A percentile compares a stretch with the other conserved stretches of the same genome.
phyloP scores from a whole-genome alignment of 148 eudicot species.

The Oxyria digyna region DNA sequence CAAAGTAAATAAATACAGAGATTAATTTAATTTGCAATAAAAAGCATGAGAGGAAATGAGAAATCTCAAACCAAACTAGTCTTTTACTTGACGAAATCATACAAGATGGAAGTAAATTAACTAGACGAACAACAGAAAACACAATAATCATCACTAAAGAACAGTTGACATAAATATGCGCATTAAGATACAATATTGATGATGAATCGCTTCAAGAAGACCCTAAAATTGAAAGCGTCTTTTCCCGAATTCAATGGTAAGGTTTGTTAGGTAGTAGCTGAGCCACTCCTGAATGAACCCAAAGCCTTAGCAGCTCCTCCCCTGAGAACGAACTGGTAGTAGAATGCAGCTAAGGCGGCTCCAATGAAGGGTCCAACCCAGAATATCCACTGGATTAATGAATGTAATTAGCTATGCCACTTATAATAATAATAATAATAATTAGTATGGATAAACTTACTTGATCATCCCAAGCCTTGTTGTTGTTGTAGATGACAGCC shows the following conservation, averaged over 20 bases:
- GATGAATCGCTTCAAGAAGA: background rate
- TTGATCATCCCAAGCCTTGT: slow-evolving; percentile 18
- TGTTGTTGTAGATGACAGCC: slow-evolving; percentile 16
- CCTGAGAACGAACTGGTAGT: slow-evolving; percentile 35
- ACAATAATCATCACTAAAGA: background rate
- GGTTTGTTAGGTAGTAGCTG: background rate
- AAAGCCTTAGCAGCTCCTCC: slow-evolving; percentile 36
- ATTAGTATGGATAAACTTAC: slow-evolving; percentile 10
- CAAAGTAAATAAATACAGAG: too few relatives aligned
- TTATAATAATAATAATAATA: background rate
- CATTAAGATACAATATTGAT: background rate
- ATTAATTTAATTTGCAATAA: background rate
- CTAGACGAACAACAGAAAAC: background rate
- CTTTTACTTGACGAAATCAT: background rate
- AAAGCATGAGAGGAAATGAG: background rate
- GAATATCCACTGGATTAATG: slow-evolving; percentile 14
- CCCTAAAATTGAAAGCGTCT: background rate
- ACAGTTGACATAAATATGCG: background rate
- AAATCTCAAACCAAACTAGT: background rate
- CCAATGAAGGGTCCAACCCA: slow-evolving; percentile 53
- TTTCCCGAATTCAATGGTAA: background rate
- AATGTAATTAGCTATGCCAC: background rate
- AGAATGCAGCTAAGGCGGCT: slow-evolving; percentile 50
- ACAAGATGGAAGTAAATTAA: background rate
- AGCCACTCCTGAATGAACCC: slow-evolving; percentile 37